These are phyloP conservation scores for Tetragonia tetragonoides DNA, from an alignment of 148 eudicot species.

Conservation along the genomic window DNA sequence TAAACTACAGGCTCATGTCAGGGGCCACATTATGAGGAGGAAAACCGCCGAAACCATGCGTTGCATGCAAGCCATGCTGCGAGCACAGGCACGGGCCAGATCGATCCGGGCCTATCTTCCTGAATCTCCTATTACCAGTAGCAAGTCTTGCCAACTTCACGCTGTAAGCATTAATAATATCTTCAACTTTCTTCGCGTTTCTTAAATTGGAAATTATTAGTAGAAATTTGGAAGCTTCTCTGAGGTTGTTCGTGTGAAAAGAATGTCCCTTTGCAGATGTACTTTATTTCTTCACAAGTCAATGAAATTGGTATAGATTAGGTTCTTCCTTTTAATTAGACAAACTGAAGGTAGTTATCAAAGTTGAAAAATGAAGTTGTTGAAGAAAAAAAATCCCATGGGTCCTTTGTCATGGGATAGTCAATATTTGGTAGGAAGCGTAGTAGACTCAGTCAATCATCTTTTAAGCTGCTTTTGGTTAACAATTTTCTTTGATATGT, in stretches of 20 bases:
- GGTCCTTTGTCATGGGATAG: neutral
- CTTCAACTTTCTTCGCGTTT: neutral
- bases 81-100: constrained; percentile 70
- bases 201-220: no score
- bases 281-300: constrained; percentile 1
- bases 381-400: neutral
- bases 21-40: constrained; percentile 82
- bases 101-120: constrained; percentile 39
- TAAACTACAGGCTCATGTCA: constrained; percentile 75
- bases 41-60: constrained; percentile 53
- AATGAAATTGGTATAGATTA: neutral
- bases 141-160: constrained; percentile 42
- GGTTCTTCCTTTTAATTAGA: neutral
- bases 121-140: constrained; percentile 50
- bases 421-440: neutral
- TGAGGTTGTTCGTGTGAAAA: neutral
- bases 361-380: constrained; percentile 20
- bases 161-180: constrained; percentile 33
- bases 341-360: neutral
- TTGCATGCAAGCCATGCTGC: constrained; percentile 61
- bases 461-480: neutral
- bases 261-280: neutral
- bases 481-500: neutral
- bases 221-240: neutral
- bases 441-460: constrained; percentile 16